These are phyloP conservation scores for Alternaria dauci DNA, from an alignment of 2,329 filamentous ascomycete genomes.

Conservation along the genomic window DNA sequence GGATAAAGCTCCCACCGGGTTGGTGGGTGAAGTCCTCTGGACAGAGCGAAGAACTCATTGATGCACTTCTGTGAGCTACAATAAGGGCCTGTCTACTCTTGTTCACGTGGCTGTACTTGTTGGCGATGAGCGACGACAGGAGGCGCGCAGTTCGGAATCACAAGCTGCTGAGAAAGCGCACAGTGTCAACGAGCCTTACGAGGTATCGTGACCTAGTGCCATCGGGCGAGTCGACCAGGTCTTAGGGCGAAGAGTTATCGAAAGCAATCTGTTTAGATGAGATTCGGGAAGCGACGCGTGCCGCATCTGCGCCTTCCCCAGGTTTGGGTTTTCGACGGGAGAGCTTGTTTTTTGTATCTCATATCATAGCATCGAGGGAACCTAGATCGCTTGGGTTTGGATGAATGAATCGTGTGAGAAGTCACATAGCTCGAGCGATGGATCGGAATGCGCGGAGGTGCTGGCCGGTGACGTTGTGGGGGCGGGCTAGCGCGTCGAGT, in stretches of 20 bases:
- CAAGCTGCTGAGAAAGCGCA: neutral
- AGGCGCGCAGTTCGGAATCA: neutral
- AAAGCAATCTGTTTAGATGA: conserved; percentile 20
- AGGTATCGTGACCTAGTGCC: neutral
- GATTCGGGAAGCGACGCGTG: conserved; percentile 13
- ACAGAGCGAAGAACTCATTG: neutral
- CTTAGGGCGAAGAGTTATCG: conserved; percentile 8
- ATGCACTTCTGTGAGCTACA: neutral
- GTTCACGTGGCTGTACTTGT: neutral
- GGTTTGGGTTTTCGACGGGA: conserved; percentile 5
- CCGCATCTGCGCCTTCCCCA: conserved; percentile 4
- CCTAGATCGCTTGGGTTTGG: neutral
- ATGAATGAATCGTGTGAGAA: neutral
- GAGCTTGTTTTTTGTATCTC: conserved; percentile 13
- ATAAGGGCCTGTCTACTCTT: neutral
- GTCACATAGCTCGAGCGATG: neutral
- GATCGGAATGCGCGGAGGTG: neutral
- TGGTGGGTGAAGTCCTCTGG: neutral
- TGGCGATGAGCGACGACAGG: neutral
- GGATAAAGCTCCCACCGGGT: conserved; percentile 10
- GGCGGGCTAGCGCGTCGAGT: neutral
- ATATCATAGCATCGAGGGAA: neutral
- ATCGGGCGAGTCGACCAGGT: conserved; percentile 1
- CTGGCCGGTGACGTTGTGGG: neutral
- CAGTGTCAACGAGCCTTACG: neutral